Percentiles rank a stretch among this genome's conserved stretches.
phyloP scores from a whole-genome alignment of 106 monocot species.

The Dioscorea zingiberensis region DNA sequence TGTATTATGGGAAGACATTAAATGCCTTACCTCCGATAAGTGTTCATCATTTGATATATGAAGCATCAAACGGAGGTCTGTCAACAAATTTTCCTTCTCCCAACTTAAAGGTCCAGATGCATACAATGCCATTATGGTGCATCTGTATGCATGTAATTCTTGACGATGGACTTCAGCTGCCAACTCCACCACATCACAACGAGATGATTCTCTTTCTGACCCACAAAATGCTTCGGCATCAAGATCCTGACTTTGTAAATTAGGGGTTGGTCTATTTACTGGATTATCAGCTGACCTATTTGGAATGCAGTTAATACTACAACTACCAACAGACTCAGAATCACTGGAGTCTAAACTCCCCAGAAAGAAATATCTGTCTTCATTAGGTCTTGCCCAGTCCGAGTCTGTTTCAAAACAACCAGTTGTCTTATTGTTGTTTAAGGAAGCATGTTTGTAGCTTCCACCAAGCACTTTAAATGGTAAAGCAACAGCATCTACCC shows the following conservation, averaged over 20 bases:
- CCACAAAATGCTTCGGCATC: slow-evolving; percentile 17
- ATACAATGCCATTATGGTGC: slow-evolving; percentile 43
- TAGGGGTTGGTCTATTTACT: background rate
- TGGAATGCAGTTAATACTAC: slow-evolving; percentile 19
- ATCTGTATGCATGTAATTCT: slow-evolving; percentile 50
- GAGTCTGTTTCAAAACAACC: slow-evolving; percentile 14
- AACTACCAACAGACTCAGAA: slow-evolving; percentile 33
- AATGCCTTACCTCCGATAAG: slow-evolving; percentile 38
- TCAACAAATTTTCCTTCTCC: slow-evolving; percentile 56
- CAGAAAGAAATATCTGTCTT: background rate
- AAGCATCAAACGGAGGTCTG: slow-evolving; percentile 51
- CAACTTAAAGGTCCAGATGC: slow-evolving; percentile 64
- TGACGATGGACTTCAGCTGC: slow-evolving; percentile 25
- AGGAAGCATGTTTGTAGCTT: slow-evolving; percentile 36
- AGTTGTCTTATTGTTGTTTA: slow-evolving; percentile 16
- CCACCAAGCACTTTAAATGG: slow-evolving; percentile 28
- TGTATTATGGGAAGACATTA: slow-evolving; percentile 5
- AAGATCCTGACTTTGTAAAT: slow-evolving; percentile 14
- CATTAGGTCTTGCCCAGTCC: slow-evolving; percentile 4
- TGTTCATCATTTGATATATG: slow-evolving; percentile 80
- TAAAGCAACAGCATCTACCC: slow-evolving; percentile 30
- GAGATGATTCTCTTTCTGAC: slow-evolving; percentile 3
- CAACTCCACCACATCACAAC: slow-evolving; percentile 2
- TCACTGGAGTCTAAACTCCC: slow-evolving; percentile 10
- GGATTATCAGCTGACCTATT: slow-evolving; percentile 11